These are phyloP conservation scores for Xylaria castorea DNA, from an alignment of 495 filamentous ascomycete species.

Conservation along the genomic window DNA sequence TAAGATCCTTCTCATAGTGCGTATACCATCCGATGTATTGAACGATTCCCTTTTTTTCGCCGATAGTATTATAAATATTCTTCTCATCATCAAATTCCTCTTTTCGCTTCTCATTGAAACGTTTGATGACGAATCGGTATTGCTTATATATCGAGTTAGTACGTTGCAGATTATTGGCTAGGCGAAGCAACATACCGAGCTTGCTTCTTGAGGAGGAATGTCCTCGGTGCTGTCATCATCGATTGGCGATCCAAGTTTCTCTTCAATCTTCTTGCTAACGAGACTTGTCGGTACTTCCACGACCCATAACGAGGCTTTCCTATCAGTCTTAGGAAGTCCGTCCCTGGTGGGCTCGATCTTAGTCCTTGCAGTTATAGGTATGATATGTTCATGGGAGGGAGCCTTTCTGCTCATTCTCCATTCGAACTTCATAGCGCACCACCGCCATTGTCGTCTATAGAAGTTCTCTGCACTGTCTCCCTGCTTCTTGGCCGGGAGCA, in stretches of 20 bases:
- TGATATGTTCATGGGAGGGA: conserved; percentile 4
- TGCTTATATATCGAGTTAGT: neutral
- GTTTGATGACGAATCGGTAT: conserved; percentile 17
- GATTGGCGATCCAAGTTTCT: neutral
- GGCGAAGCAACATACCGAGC: conserved; percentile 6
- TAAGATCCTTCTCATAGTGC: conserved; percentile 14
- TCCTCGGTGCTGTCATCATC: neutral
- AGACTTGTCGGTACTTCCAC: conserved; percentile 10
- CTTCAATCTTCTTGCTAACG: neutral
- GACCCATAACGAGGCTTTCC: conserved; percentile 9
- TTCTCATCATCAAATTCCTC: conserved; percentile 35
- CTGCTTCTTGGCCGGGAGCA: neutral
- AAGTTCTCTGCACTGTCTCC: neutral
- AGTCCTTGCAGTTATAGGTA: conserved; percentile 9
- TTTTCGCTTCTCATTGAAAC: conserved; percentile 32
- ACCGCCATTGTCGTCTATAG: conserved; percentile 18
- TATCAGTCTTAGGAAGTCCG: conserved; percentile 12
- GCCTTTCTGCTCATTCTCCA: conserved; percentile 11
- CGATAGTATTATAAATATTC: conserved; percentile 36
- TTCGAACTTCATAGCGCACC: conserved; percentile 17
- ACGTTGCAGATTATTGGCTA: neutral
- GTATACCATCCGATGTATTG: conserved; percentile 37
- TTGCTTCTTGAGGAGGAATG: neutral
- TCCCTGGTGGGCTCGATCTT: conserved; percentile 12
- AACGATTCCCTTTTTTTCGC: conserved; percentile 36